A percentile compares a stretch with the other conserved stretches of the same genome.
These are phyloP conservation scores for Septoria petroselini DNA, from an alignment of 2,329 filamentous ascomycete species.

Conservation along the genomic window DNA sequence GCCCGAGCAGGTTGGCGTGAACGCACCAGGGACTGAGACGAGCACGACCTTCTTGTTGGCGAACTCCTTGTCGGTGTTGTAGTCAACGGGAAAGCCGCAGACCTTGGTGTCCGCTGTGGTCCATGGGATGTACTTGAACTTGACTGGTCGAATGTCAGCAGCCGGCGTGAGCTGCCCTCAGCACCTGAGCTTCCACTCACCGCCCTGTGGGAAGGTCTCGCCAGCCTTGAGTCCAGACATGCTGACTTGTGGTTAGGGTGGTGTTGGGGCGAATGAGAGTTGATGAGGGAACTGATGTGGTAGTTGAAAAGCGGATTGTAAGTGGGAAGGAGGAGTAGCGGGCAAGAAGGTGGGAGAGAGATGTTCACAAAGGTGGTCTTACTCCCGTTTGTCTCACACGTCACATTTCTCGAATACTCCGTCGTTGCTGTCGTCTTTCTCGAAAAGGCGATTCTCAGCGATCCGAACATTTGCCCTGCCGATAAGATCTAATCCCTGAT, in stretches of 20 bases:
- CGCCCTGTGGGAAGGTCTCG: conserved; percentile 25
- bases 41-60: conserved; percentile 25
- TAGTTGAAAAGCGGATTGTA: too few species aligned
- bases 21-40: conserved; percentile 24
- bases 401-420: too few species aligned
- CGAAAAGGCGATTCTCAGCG: too few species aligned
- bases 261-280: too few species aligned
- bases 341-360: too few species aligned
- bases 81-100: conserved; percentile 23
- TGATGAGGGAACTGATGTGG: too few species aligned
- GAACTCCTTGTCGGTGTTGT: conserved; percentile 25
- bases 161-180: background rate
- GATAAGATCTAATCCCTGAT: too few species aligned
- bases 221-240: conserved; percentile 25
- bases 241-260: background rate
- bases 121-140: conserved; percentile 30
- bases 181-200: conserved; percentile 10
- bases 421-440: too few species aligned
- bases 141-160: conserved; percentile 16
- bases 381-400: too few species aligned
- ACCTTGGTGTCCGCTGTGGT: conserved; percentile 24
- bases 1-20: conserved; percentile 27
- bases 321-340: too few species aligned
- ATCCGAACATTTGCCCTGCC: too few species aligned
- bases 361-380: too few species aligned